Evolutionary conservation across 2,329 filamentous ascomycete genomes (phyloP).

Genomic region (Xylaria sp.): DNA sequence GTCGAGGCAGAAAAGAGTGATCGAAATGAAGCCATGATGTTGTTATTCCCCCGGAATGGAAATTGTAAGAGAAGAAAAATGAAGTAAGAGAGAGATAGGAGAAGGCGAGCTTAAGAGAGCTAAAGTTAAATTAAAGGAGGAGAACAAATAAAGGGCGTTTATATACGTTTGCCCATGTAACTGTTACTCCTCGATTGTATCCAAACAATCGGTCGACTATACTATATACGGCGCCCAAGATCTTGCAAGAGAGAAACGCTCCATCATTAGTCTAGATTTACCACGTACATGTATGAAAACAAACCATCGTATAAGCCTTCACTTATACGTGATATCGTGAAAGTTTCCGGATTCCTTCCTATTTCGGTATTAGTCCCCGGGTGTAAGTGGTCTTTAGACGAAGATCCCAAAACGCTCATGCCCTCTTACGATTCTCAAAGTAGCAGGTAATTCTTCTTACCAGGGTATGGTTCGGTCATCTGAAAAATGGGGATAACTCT

Average conservation of each 20-base stretch:
- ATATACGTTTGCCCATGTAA: background rate
- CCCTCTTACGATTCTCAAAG: slow-evolving; percentile 7
- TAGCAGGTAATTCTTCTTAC: slow-evolving; percentile 9
- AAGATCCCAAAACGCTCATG: background rate
- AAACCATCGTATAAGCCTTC: background rate
- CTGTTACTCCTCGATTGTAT: background rate
- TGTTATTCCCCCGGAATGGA: background rate
- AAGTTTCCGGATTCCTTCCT: slow-evolving; percentile 23
- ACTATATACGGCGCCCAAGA: background rate
- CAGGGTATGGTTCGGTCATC: background rate
- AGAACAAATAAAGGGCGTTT: background rate
- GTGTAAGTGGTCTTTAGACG: background rate
- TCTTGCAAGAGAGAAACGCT: background rate
- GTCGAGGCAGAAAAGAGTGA: slow-evolving; percentile 7
- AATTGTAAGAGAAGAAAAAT: background rate
- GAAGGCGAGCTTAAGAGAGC: background rate
- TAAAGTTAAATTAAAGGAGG: background rate
- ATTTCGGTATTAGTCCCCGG: slow-evolving; percentile 1
- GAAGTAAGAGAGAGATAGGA: background rate
- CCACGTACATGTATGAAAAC: slow-evolving; percentile 1
- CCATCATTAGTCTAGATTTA: background rate
- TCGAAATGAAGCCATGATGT: slow-evolving; percentile 23
- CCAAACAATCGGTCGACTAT: slow-evolving; percentile 1
- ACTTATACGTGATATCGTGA: background rate
- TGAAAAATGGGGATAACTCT: slow-evolving; percentile 5